Evolutionary conservation across 2,329 filamentous ascomycete species (phyloP).

Genomic region (Ophiostoma montium): DNA sequence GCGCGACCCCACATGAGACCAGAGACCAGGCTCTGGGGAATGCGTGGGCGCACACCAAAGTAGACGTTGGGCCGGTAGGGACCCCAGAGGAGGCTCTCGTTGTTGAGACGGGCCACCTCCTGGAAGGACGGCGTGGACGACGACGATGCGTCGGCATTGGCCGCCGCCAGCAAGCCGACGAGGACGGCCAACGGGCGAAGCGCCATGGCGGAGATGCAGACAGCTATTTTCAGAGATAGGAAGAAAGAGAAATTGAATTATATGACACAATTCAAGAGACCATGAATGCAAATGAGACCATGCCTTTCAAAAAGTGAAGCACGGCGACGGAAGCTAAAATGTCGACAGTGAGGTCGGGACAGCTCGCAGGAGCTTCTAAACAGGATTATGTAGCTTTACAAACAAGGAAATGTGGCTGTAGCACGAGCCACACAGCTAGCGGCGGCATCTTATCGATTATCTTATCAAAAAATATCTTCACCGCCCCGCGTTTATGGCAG

Average conservation of each 20-base stretch:
- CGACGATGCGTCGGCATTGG: constrained; percentile 7
- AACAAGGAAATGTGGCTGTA: no score
- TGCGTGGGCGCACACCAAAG: constrained; percentile 74
- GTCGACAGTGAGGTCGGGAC: no score
- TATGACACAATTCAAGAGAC: neutral
- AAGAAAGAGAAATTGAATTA: neutral
- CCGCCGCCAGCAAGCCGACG: constrained; percentile 3
- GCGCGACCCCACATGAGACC: constrained; percentile 83
- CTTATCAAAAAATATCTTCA: no score
- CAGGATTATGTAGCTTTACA: no score
- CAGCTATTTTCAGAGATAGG: no score
- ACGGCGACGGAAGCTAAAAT: neutral
- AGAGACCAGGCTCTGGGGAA: constrained; percentile 67
- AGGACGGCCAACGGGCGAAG: constrained; percentile 12
- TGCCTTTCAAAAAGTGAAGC: no score
- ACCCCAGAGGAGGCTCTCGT: constrained; percentile 87
- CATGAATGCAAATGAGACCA: neutral
- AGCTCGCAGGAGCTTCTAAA: no score
- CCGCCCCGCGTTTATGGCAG: no score
- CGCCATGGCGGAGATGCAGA: constrained; percentile 9
- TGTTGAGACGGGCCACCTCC: constrained; percentile 43
- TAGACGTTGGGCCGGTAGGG: constrained; percentile 90
- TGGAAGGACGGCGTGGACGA: constrained; percentile 17
- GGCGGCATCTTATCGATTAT: no score
- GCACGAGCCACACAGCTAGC: no score